Base-by-base conservation (phyloP, 2,329 filamentous ascomycete genomes). In the Chaetomiaceae sp. region DNA sequence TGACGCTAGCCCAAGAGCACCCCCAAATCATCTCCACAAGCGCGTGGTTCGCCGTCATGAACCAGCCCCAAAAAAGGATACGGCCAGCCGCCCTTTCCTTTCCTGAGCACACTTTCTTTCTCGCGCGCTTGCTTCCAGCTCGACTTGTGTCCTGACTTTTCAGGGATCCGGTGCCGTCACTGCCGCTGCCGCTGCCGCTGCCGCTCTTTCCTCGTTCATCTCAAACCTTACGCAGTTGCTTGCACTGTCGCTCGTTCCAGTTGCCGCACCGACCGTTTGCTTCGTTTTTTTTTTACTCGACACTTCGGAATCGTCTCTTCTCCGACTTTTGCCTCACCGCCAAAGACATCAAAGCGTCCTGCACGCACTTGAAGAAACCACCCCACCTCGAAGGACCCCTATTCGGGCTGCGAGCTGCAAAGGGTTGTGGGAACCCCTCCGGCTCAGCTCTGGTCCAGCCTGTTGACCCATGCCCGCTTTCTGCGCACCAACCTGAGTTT, bases 1-100 rank as follows among this genome's bases (percentile, higher is more conserved):
- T n/a, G 16, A 37, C 44, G 37, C 35, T 51, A 49, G 31, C 44
- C 23, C 38, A 13, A 12, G 8, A 33, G 27, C 25, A 19, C 20
- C 44, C 45, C n/a, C 49, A 45, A 52, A 52, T 52, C 45, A 55
- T 52, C 48, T 47, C 53, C 53, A 55, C 49, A 52, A 44, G 51
- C 43, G 43, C 51, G 51, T 47, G 45, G 42, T 30, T 33, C 35
- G 33, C 21, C 20, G 13, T 49, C 42, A 21, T 5, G 27, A 9
- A 31, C n/a, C 31, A 4, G 13, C 16, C 20, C 41, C 51, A 30
- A 20, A 53, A 53, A 47, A 33, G 38, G 51, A 53, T 17, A 47
- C 46, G 47, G 14, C 10, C 30, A 47, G 19, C 31, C 23, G 23
- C 25, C 25, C 27, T 20, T 35, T 19, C 21, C 17, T 39, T 27